phyloP scores from a whole-genome alignment of 176 grass and related monocot species.

The Phoenix dactylifera region DNA sequence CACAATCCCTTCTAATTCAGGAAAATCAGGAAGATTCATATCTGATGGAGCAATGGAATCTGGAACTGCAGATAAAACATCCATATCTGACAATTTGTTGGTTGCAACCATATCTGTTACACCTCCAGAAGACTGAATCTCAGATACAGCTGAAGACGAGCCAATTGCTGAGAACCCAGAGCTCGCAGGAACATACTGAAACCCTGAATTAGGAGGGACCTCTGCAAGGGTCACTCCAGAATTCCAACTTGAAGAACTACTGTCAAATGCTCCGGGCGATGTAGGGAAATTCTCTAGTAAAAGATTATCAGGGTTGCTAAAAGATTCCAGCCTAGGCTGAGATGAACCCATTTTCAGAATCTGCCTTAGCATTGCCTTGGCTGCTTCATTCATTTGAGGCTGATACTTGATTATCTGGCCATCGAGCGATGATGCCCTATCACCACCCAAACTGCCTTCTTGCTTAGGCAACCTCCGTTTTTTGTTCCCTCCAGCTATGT shows the following conservation, averaged over 20 bases:
- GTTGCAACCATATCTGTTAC: constrained; percentile 20
- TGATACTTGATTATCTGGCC: constrained; percentile 96
- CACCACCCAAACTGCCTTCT: constrained; percentile 37
- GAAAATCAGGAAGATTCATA: constrained; percentile 38
- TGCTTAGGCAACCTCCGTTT: constrained; percentile 85
- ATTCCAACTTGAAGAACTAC: constrained; percentile 40
- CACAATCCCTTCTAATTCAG: constrained; percentile 53
- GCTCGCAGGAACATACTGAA: constrained; percentile 33
- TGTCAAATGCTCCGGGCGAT: constrained; percentile 38
- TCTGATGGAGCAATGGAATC: constrained; percentile 29
- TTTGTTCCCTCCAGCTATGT: constrained; percentile 52
- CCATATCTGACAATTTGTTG: constrained; percentile 30
- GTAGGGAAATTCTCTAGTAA: constrained; percentile 46
- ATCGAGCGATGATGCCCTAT: constrained; percentile 30
- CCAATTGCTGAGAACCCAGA: constrained; percentile 60
- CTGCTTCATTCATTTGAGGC: constrained; percentile 87
- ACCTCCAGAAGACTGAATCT: constrained; percentile 34
- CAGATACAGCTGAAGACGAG: constrained; percentile 37
- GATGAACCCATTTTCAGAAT: constrained; percentile 62
- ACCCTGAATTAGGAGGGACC: constrained; percentile 40
- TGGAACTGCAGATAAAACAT: constrained; percentile 33
- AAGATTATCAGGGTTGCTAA: constrained; percentile 40
- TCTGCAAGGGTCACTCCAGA: constrained; percentile 80
- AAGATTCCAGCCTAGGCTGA: constrained; percentile 37
- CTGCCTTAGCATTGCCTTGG: constrained; percentile 92